Evolutionary conservation across 208 protist genomes (phyloP), one percentile per base, ranked within the genome.

Genomic region (Leishmania braziliensis): DNA sequence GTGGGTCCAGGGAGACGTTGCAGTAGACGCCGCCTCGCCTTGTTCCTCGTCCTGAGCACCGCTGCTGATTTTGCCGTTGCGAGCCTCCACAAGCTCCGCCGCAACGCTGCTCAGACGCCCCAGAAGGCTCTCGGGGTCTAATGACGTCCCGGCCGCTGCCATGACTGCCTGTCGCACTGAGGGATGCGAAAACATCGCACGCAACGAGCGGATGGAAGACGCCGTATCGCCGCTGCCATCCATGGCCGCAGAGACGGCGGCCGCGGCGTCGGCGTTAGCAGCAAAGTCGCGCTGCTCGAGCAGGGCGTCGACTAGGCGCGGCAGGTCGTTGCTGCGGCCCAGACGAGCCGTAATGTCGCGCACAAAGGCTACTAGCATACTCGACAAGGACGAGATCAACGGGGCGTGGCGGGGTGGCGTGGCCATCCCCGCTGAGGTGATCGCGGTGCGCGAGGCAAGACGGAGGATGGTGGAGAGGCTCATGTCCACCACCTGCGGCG

Each of bases 401-500:
- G 71, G 16, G 54, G 65, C 78, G 20, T 50, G 36, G 20, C 0
- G 8, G 62, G 48, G 36, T 77, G 56, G 43, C 65, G 43, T 72
- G 73, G 29, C 26, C 36, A 18, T 69, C 58, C 72, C 56, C 66
- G 39, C 51, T 76, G 53, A 39, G 26, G 33, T 53, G 48, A 76
- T 60, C 10, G 86, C 87, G 46, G 93, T 83, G 73, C 84, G 86
- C 2, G 93, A 86, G 6, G 86, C 89, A 54, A 98, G 87, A 33
- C 89, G 90, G 5, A 98, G 78, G 73, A 98, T 96, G 23, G 82
- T 86, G 56, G 85, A n/a, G 18, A 98, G 80, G 69, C 96, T 92
- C 72, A 90, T 84, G 77, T 98, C 91, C 75, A 98, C 86, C 63
- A 98, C 92, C 80, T 98, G 95, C 74, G 95, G 95, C 26, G 95